These are phyloP conservation scores for Stemphylium beticola DNA, from an alignment of 2,329 filamentous ascomycete species.

Conservation along the genomic window DNA sequence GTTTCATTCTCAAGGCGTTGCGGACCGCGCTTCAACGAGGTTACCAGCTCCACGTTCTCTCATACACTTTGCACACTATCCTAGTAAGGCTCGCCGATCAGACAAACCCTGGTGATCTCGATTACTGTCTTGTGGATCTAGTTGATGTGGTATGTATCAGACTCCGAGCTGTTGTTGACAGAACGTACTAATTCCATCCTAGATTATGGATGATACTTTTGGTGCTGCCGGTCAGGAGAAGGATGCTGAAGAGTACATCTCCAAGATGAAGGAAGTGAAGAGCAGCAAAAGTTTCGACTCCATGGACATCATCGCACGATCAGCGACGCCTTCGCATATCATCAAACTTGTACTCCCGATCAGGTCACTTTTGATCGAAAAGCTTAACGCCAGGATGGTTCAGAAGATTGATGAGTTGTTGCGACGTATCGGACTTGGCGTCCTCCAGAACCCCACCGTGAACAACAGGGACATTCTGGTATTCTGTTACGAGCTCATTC, in stretches of 20 bases:
- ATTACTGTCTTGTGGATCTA: slow-evolving; percentile 82
- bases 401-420: slow-evolving; percentile 91
- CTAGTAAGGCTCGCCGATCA: slow-evolving; percentile 75
- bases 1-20: slow-evolving; percentile 92
- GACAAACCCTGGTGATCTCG: slow-evolving; percentile 80
- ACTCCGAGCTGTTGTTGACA: neutral
- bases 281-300: slow-evolving; percentile 98
- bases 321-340: slow-evolving; percentile 75
- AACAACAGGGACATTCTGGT: slow-evolving; percentile 83
- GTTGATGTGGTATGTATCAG: slow-evolving; percentile 65
- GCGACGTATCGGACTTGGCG: slow-evolving; percentile 78
- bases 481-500: slow-evolving; percentile 94
- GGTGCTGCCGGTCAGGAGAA: slow-evolving; percentile 93
- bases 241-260: slow-evolving; percentile 93
- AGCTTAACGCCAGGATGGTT: slow-evolving; percentile 80
- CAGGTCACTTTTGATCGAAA: slow-evolving; percentile 79
- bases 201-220: slow-evolving; percentile 94
- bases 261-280: slow-evolving; percentile 96
- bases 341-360: slow-evolving; percentile 79
- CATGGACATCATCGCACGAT: slow-evolving; percentile 89
- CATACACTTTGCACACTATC: slow-evolving; percentile 92
- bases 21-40: slow-evolving; percentile 81
- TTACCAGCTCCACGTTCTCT: slow-evolving; percentile 93
- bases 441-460: slow-evolving; percentile 80
- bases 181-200: neutral